These are phyloP conservation scores for Nicotiana tabacum DNA, from an alignment of 257 asterid species.

Conservation along the genomic window DNA sequence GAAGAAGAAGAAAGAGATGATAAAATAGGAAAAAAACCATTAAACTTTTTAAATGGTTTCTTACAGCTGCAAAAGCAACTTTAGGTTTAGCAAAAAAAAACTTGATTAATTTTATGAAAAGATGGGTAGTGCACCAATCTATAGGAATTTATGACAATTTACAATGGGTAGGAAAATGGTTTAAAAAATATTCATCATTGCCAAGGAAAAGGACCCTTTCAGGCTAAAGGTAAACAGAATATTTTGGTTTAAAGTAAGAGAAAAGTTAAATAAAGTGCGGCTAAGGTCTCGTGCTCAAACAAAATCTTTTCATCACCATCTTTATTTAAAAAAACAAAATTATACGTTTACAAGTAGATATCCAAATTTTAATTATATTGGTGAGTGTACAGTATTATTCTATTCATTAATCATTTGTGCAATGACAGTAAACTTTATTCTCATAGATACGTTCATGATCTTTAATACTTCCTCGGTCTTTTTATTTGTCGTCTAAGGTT, in stretches of 20 bases:
- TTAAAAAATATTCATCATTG: background rate
- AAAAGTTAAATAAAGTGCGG: background rate
- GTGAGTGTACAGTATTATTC: too few relatives aligned
- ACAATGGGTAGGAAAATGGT: background rate
- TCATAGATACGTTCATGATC: too few relatives aligned
- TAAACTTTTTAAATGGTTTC: background rate
- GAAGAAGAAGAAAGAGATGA: too few relatives aligned
- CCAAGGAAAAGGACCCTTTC: background rate
- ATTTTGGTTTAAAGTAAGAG: background rate
- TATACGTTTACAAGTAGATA: too few relatives aligned
- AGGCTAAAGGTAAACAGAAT: background rate
- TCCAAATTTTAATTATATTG: too few relatives aligned
- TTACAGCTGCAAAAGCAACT: slow-evolving; percentile 4
- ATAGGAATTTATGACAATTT: background rate
- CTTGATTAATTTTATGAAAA: background rate
- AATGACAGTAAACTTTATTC: too few relatives aligned
- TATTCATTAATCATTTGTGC: too few relatives aligned
- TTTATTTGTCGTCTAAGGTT: too few relatives aligned
- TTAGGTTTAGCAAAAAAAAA: background rate
- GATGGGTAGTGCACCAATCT: background rate
- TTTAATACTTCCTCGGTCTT: too few relatives aligned
- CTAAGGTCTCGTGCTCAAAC: background rate
- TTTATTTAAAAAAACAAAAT: too few relatives aligned
- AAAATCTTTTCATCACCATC: background rate
- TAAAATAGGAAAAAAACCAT: too few relatives aligned